Base-by-base conservation (phyloP, 2,329 filamentous ascomycete genomes). In the Phyllachora maydis region DNA sequence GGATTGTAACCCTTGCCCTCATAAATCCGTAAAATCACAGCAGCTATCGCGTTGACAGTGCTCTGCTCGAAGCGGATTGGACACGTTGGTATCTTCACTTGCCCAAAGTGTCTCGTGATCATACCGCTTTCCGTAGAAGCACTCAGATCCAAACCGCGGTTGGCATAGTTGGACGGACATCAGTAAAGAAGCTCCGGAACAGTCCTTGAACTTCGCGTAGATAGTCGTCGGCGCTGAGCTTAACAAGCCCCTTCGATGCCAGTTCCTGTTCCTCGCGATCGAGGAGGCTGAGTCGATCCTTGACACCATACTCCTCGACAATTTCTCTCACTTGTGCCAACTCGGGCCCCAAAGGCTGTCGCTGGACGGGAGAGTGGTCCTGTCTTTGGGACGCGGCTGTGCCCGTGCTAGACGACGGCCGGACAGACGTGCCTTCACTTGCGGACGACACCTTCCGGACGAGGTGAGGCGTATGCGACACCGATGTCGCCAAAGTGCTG, bases 241-340 rank as follows among this genome's bases (percentile, higher is more conserved):
- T 75, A 37, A 58, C 60, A 5, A 93, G 59, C 3, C 78, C 79
- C 30, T 65, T 67, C 13, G 61, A 56, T 28, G 60, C 47, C 41
- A 95, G 65, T 28, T 72, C 65, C 33, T 65, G 55, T 38, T 78
- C 62, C 45, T 90, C 81, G 26, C 79, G 75, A 21, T 83, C 73
- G 18, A 71, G 50, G 21, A 68, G 54, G n/a, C 60, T 58, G 29
- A 63, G 42, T 31, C 59, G 50, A 18, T 66, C 59, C 31, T 62
- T 59, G 15, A 68, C 58, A 19, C 69, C 68, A 35, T 81, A 85
- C 47, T 93, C 83, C 49, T 95, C 88, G 0, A 75, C 85, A 10
- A 93, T 64, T 48, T 95, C 88, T 25, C 82, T 81, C 13, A 95
- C 78, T 48, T 95, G 76, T 27, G 79, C 81, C 25, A 95, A 56